These are phyloP conservation scores for Exutisphaerella laricina DNA, from an alignment of 2,329 filamentous ascomycete species.

Conservation along the genomic window DNA sequence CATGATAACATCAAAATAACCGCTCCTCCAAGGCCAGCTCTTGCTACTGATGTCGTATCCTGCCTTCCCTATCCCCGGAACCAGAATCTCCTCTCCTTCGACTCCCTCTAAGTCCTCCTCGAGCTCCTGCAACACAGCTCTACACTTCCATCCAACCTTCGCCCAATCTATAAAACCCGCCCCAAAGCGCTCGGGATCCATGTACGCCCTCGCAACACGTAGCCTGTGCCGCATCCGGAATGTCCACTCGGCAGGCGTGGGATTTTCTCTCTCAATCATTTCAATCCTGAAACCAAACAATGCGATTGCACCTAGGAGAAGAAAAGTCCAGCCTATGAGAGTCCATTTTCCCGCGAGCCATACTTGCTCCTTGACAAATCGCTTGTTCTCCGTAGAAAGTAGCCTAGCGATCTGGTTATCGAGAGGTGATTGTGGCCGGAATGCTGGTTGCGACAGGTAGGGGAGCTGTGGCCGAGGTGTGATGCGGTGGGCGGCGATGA, in stretches of 20 bases:
- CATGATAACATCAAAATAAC: constrained; percentile 81
- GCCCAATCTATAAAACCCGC: constrained; percentile 64
- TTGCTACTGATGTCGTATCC: constrained; percentile 68
- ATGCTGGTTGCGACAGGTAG: constrained; percentile 56
- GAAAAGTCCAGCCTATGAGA: constrained; percentile 58
- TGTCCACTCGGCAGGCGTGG: constrained; percentile 77
- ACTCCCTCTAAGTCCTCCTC: constrained; percentile 73
- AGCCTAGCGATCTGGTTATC: constrained; percentile 56
- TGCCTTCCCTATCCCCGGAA: constrained; percentile 51
- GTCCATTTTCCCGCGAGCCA: constrained; percentile 64
- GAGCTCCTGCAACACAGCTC: constrained; percentile 57
- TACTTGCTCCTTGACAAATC: constrained; percentile 65
- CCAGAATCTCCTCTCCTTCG: constrained; percentile 20
- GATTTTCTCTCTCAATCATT: constrained; percentile 66
- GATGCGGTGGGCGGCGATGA: constrained; percentile 43
- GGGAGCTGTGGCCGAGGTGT: constrained; percentile 56
- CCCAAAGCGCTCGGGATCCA: constrained; percentile 51
- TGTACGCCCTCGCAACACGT: constrained; percentile 49
- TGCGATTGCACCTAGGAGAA: constrained; percentile 55
- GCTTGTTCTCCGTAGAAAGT: constrained; percentile 71
- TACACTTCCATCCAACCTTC: constrained; percentile 55
- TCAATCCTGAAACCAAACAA: constrained; percentile 67
- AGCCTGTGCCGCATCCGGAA: constrained; percentile 64
- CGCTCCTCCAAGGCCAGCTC: constrained; percentile 76
- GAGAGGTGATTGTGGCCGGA: constrained; percentile 14